Base-by-base conservation (phyloP, 495 filamentous ascomycete genomes). In the Aspergillus wentii region DNA sequence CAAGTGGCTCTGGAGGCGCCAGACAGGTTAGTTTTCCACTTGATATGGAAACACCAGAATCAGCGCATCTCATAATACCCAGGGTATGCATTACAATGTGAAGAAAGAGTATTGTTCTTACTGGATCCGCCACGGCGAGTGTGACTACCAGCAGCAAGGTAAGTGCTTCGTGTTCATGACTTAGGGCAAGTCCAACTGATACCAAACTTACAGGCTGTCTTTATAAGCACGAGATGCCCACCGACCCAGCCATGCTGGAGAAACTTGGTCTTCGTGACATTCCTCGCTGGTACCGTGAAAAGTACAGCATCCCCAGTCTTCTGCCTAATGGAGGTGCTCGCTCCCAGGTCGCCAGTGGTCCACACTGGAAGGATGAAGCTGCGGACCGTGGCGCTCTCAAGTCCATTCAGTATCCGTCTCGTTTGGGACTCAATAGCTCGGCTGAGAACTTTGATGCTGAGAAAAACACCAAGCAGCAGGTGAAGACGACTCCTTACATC, bases 171-270 rank as follows among this genome's bases (percentile, higher is more conserved):
- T n/a, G n/a, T n/a, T n/a, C n/a, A n/a, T n/a, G n/a, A n/a, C n/a
- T n/a, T n/a, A n/a, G 13, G 23, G 21, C 15, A 20, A 19, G 33
- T 17, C 10, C 6, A 29, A 39, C 41, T 53, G 39, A 52, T 36
- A 14, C 16, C 13, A 17, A n/a, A 5, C 15, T 8, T 33, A 5
- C 26, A 71, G 68, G 89, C 3, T 94, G 89, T 61, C 71, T 82
- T 46, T 95, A 78, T 66, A 85, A 84, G 61, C 89, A 95, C 52
- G 83, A 90, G 51, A 91, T 94, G 79, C 89, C 89, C 1, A 57
- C 61, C 16, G 79, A 84, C 28, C 49, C 46, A 21, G 62, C 56
- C 0, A 82, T 74, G 33, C 71, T 90, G 44, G 61, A 72, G 27
- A 58, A 62, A 21, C 69, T 91, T 8, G 88, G 88, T 2, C 66